Percentiles rank a stretch among this genome's conserved stretches.
Evolutionary conservation across 129 eudicot species (phyloP).

Genomic region (Tagetes patula): DNA sequence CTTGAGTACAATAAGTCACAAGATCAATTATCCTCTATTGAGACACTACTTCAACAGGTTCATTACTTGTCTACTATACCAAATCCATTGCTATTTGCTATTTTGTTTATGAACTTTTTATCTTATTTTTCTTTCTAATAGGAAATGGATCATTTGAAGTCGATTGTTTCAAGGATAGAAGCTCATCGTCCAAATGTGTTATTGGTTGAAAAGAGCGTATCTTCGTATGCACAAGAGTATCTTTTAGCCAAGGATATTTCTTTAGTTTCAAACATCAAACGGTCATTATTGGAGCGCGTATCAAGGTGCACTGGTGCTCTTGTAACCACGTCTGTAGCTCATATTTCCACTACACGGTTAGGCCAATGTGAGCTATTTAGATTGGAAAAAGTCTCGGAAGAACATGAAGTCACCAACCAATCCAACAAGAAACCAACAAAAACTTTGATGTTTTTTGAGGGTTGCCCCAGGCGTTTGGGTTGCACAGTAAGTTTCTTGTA

Average conservation of each 20-base stretch:
- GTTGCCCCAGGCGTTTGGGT: conserved; percentile 93
- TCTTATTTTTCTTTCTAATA: conserved; percentile 27
- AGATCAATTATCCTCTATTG: conserved; percentile 76
- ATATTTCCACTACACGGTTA: conserved; percentile 52
- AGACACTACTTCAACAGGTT: conserved; percentile 86
- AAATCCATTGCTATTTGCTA: not conserved
- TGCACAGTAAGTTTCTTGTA: conserved; percentile 67
- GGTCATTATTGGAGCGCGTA: conserved; percentile 70
- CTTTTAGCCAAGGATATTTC: conserved; percentile 90
- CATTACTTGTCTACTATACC: not conserved
- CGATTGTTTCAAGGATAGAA: conserved; percentile 78
- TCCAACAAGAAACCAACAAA: conserved; percentile 60
- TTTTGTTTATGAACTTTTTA: conserved; percentile 1
- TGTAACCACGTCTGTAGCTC: conserved; percentile 64
- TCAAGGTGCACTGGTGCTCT: conserved; percentile 89
- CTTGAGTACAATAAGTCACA: conserved; percentile 83
- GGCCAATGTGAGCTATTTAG: conserved; percentile 92
- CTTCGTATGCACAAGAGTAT: conserved; percentile 90
- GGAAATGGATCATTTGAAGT: conserved; percentile 88
- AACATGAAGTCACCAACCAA: conserved; percentile 59
- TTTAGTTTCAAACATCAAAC: conserved; percentile 76
- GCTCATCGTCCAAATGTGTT: conserved; percentile 85
- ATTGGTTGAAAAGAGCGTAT: conserved; percentile 88
- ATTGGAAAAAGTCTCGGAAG: conserved; percentile 74
- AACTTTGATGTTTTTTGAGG: conserved; percentile 92